Conservation (phyloP, 306 rosid species). For the Lagenaria siceraria region DNA sequence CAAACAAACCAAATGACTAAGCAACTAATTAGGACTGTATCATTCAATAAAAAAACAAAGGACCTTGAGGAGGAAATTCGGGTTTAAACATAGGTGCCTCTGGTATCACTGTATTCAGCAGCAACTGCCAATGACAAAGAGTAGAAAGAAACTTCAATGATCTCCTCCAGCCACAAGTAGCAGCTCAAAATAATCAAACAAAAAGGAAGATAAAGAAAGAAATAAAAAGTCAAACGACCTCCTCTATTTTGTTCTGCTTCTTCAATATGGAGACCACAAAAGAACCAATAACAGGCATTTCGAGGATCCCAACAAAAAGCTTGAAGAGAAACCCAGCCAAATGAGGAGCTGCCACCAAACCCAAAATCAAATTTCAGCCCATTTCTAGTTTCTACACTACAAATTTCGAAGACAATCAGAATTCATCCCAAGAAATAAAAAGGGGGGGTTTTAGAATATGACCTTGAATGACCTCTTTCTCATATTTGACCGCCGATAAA, state of each 20-base stretch:
- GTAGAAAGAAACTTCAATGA: not conserved
- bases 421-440: not conserved
- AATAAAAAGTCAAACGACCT: slow-evolving; percentile 29
- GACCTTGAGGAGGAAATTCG: slow-evolving; percentile 95
- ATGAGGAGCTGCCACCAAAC: slow-evolving; percentile 64
- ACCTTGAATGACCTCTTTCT: slow-evolving; percentile 46
- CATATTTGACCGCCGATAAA: slow-evolving; percentile 45
- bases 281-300: slow-evolving; percentile 58
- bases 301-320: slow-evolving; percentile 49
- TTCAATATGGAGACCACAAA: slow-evolving; percentile 29
- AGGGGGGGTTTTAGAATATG: not conserved
- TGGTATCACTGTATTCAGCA: slow-evolving; percentile 63
- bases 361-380: not conserved
- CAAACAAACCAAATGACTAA: not conserved
- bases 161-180: not conserved
- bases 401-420: not conserved
- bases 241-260: slow-evolving; percentile 51
- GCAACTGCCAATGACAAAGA: slow-evolving; percentile 28
- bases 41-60: not conserved
- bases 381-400: not conserved
- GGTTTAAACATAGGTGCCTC: slow-evolving; percentile 91
- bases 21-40: not conserved
- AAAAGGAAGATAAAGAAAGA: not conserved
- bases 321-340: slow-evolving; percentile 60
- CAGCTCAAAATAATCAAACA: not conserved